phyloP scores from a whole-genome alignment of 108 stramenopile species.

The Seminavis robusta region DNA sequence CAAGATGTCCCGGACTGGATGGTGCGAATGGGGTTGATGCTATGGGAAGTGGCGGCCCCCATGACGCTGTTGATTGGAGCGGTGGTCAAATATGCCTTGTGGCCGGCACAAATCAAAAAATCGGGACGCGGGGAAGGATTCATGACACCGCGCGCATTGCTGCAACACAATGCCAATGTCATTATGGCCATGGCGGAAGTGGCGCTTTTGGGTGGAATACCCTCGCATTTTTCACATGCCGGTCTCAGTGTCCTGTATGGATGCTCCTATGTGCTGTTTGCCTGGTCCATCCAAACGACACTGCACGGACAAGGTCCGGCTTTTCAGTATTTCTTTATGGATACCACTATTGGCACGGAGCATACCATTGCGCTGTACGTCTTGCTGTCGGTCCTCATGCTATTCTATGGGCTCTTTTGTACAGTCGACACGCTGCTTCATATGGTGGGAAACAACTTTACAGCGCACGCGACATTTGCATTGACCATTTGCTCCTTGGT shows the following conservation, averaged over 20 bases:
- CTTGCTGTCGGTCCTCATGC: slow-evolving; percentile 10
- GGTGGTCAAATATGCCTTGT: slow-evolving; percentile 27
- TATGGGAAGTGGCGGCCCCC: slow-evolving; percentile 30
- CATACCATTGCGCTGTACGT: slow-evolving; percentile 3
- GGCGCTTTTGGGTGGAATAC: slow-evolving; percentile 27
- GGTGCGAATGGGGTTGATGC: slow-evolving; percentile 17
- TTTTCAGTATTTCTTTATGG: slow-evolving; percentile 34
- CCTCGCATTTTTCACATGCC: slow-evolving; percentile 17
- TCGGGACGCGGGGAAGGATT: slow-evolving; percentile 5
- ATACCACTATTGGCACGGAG: slow-evolving; percentile 22
- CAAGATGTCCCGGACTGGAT: slow-evolving; percentile 3
- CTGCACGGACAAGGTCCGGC: slow-evolving; percentile 13
- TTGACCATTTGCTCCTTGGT: no score
- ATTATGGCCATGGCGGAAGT: slow-evolving; percentile 21
- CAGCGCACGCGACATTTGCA: no score
- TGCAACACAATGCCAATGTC: slow-evolving; percentile 35
- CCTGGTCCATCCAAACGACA: slow-evolving; percentile 13
- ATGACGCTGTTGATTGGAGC: slow-evolving; percentile 12
- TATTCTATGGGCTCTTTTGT: background rate
- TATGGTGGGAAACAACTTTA: no score
- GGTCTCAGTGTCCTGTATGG: slow-evolving; percentile 20
- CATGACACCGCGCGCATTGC: background rate
- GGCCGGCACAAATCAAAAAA: slow-evolving; percentile 9
- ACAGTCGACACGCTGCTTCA: no score
- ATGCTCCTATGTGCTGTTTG: slow-evolving; percentile 27